phyloP scores from a whole-genome alignment of 306 rosid species.

The barrel medic (Medicago truncatula) region MtrunA17r5.0-ANR NC_053046.1:32285501-32286000 shows the following conservation, averaged over 20 bases:
- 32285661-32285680: conserved; percentile 24
- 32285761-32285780: neutral
- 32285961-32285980: too few relatives aligned
- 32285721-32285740: neutral
- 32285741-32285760: neutral
- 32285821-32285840: neutral
- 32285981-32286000: neutral
- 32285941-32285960: too few relatives aligned
- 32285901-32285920: too few relatives aligned
- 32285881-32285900: too few relatives aligned
- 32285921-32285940: too few relatives aligned
- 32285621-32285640: neutral
- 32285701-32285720: conserved; percentile 10
- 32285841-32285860: neutral
- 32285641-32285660: neutral
- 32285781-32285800: neutral
- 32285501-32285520: conserved; percentile 11
- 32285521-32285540: neutral
- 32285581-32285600: neutral
- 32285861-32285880: too few relatives aligned
- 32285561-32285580: neutral
- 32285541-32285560: neutral
- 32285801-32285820: neutral
- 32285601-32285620: neutral
- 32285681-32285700: neutral